Percentiles rank a stretch among this genome's conserved stretches.
phyloP scores from a whole-genome alignment of 2,329 filamentous ascomycete genomes.

The Xylariaceae sp. region DNA sequence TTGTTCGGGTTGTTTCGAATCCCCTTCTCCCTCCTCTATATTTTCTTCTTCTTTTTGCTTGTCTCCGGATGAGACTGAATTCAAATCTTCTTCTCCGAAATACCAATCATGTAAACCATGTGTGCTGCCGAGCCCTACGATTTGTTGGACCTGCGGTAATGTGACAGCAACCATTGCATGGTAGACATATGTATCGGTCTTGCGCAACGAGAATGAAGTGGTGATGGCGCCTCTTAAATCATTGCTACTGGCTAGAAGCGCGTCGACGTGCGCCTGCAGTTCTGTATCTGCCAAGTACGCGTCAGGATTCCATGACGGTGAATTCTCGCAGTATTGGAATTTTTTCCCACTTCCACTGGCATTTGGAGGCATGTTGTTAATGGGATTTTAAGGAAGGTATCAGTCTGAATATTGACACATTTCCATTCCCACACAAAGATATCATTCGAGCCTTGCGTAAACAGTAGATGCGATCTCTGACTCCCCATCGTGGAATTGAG shows the following conservation, averaged over 20 bases:
- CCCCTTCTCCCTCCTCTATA: neutral
- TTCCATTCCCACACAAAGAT: too few species aligned
- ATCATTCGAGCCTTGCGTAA: too few species aligned
- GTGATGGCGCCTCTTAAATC: conserved; percentile 44
- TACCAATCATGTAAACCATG: conserved; percentile 51
- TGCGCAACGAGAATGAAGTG: conserved; percentile 41
- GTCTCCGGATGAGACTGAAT: too few species aligned
- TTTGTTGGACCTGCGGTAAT: conserved; percentile 46
- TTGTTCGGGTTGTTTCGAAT: neutral
- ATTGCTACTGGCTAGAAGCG: conserved; percentile 34
- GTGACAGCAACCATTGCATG: conserved; percentile 49
- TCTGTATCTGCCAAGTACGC: conserved; percentile 37
- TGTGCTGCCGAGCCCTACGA: conserved; percentile 39
- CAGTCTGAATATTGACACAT: too few species aligned
- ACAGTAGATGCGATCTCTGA: too few species aligned
- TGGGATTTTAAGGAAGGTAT: too few species aligned
- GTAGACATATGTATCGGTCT: conserved; percentile 46
- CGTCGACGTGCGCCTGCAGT: conserved; percentile 36
- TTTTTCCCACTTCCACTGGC: too few species aligned
- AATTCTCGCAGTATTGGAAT: conserved; percentile 46
- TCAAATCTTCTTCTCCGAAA: conserved; percentile 19
- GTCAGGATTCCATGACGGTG: conserved; percentile 40
- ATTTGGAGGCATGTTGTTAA: too few species aligned
- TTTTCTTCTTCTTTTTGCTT: too few species aligned
- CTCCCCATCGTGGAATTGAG: too few species aligned